Conservation (phyloP, 345 rosid species). For the Abelmoschus esculentus region DNA sequence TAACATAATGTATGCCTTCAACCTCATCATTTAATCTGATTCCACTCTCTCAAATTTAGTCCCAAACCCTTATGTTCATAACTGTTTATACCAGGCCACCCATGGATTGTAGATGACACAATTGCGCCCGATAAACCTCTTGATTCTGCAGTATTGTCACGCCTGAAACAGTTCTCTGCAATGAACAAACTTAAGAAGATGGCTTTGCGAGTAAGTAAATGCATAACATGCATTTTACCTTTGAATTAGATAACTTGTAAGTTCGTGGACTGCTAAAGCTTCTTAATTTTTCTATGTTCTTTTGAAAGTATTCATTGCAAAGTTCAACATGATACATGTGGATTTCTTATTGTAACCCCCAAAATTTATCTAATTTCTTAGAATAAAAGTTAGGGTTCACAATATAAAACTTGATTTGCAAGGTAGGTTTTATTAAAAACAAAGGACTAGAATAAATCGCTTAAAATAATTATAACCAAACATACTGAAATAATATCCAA, state of each 20-base stretch:
- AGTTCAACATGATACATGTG: too few relatives aligned
- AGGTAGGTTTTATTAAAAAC: too few relatives aligned
- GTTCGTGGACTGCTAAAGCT: background rate
- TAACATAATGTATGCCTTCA: background rate
- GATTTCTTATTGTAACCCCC: too few relatives aligned
- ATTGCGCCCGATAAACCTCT: conserved; percentile 78
- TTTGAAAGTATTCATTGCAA: too few relatives aligned
- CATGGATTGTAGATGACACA: conserved; percentile 74
- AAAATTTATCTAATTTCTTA: too few relatives aligned
- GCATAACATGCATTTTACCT: background rate
- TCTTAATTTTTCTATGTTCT: background rate
- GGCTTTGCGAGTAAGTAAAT: conserved; percentile 55
- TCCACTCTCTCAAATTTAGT: background rate
- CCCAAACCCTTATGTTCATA: background rate
- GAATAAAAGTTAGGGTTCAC: too few relatives aligned
- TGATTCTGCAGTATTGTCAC: conserved; percentile 67
- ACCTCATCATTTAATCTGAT: background rate
- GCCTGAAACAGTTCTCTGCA: conserved; percentile 67
- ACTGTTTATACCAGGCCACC: conserved; percentile 43
- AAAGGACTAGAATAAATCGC: too few relatives aligned
- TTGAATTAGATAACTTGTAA: too few relatives aligned
- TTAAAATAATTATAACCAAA: too few relatives aligned
- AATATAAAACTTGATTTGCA: too few relatives aligned
- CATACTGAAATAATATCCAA: too few relatives aligned
- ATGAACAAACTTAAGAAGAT: conserved; percentile 85